A percentile compares a stretch with the other conserved stretches of the same genome.
Evolutionary conservation across 257 asterid genomes (phyloP).

Genomic region (Ehretia macrophylla): DNA sequence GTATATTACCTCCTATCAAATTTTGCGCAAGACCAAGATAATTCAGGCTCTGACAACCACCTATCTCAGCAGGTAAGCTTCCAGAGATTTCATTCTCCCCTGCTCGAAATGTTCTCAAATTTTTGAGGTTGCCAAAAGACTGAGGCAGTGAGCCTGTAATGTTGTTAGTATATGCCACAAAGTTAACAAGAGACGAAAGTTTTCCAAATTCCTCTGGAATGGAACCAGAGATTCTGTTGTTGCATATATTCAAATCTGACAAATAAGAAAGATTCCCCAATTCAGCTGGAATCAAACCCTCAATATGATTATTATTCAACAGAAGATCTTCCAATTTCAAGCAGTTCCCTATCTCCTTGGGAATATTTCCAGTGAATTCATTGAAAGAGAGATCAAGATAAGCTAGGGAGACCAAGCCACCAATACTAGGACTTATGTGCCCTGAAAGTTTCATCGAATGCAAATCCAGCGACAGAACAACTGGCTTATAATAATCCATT

Average conservation of each 20-base stretch:
- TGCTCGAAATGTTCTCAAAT: slow-evolving; percentile 54
- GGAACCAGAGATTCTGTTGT: slow-evolving; percentile 61
- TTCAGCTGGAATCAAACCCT: slow-evolving; percentile 63
- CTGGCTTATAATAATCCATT: slow-evolving; percentile 26
- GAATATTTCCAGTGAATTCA: slow-evolving; percentile 53
- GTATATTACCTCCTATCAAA: slow-evolving; percentile 54
- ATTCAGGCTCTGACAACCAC: slow-evolving; percentile 47
- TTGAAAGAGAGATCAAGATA: slow-evolving; percentile 64
- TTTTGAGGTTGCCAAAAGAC: slow-evolving; percentile 59
- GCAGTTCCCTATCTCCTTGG: slow-evolving; percentile 66
- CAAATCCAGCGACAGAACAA: slow-evolving; percentile 64
- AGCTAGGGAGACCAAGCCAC: slow-evolving; percentile 42
- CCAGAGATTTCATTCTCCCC: slow-evolving; percentile 83
- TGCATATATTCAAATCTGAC: slow-evolving; percentile 46
- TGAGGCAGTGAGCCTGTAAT: slow-evolving; percentile 69
- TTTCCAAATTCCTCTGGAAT: slow-evolving; percentile 71
- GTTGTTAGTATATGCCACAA: slow-evolving; percentile 75
- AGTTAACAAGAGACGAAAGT: slow-evolving; percentile 53
- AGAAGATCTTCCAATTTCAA: slow-evolving; percentile 39
- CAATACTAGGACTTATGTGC: slow-evolving; percentile 46
- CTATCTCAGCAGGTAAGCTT: slow-evolving; percentile 64
- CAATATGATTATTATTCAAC: slow-evolving; percentile 53
- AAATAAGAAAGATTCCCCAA: slow-evolving; percentile 46
- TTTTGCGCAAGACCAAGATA: slow-evolving; percentile 86
- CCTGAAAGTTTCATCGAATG: slow-evolving; percentile 63